These are phyloP conservation scores for Backusella luteola DNA, from an alignment of 192 early-diverging fungal genomes.

Conservation along the genomic window DNA sequence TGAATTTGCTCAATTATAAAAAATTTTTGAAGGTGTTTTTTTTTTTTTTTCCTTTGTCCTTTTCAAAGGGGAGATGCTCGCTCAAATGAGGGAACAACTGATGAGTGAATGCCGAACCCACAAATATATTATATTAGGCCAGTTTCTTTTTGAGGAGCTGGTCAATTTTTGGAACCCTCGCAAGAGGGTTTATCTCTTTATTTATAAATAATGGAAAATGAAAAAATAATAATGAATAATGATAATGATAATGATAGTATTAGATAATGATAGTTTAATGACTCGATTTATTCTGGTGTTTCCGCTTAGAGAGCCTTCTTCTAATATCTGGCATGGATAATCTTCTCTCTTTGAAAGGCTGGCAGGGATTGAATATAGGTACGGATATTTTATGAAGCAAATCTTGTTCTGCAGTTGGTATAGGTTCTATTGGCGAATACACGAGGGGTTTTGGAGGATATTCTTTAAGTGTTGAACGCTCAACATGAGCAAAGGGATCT, in stretches of 20 bases:
- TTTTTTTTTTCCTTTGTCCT: conserved; percentile 13
- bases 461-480: conserved; percentile 12
- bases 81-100: conserved; percentile 18
- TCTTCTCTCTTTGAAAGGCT: not conserved
- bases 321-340: not conserved
- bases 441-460: conserved; percentile 28
- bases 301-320: not conserved
- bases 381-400: conserved; percentile 14
- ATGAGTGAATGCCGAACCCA: conserved; percentile 24
- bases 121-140: not conserved
- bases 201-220: conserved; percentile 8
- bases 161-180: conserved; percentile 17
- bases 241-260: not conserved
- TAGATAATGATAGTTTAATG: not conserved
- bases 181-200: conserved; percentile 1
- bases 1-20: not conserved
- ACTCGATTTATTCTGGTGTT: not conserved
- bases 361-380: not conserved
- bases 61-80: conserved; percentile 19
- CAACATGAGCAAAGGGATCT: not conserved
- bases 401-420: not conserved
- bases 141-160: conserved; percentile 4
- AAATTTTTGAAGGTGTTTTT: not conserved
- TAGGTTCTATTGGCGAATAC: conserved; percentile 26
- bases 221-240: not conserved